phyloP scores from a whole-genome alignment of 1,284 basidiomycete genomes.

The Coniophora puteana region DNA sequence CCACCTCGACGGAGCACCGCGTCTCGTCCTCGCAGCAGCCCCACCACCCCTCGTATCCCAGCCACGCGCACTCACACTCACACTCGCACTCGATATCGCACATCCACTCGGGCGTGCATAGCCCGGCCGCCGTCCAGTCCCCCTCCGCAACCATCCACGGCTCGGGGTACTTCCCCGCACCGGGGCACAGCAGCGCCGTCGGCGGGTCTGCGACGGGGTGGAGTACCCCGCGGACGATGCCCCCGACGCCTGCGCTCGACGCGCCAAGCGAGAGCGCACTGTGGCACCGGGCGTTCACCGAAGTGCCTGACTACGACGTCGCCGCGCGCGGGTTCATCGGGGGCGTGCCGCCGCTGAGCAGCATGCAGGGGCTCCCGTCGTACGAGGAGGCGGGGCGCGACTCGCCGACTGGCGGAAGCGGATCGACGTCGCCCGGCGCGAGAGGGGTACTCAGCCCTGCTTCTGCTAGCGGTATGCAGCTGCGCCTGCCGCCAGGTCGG shows the following conservation, averaged over 20 bases:
- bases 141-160: slow-evolving; percentile 8
- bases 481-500: too few relatives aligned
- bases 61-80: too few relatives aligned
- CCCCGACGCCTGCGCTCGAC: slow-evolving; percentile 1
- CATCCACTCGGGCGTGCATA: neutral
- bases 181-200: slow-evolving; percentile 14
- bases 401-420: slow-evolving; percentile 9
- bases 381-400: slow-evolving; percentile 66
- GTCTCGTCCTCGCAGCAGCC: too few relatives aligned
- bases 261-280: slow-evolving; percentile 26
- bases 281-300: slow-evolving; percentile 58
- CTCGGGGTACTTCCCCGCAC: slow-evolving; percentile 8
- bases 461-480: too few relatives aligned
- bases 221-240: slow-evolving; percentile 6
- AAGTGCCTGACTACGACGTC: slow-evolving; percentile 83
- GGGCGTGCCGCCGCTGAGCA: slow-evolving; percentile 80
- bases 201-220: too few relatives aligned
- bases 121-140: slow-evolving; percentile 8
- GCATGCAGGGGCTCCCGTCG: slow-evolving; percentile 69
- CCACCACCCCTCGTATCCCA: too few relatives aligned
- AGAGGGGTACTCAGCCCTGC: too few relatives aligned
- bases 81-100: slow-evolving; percentile 5
- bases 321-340: slow-evolving; percentile 83
- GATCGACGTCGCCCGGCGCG: too few relatives aligned
- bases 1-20: too few relatives aligned